Base-by-base conservation (phyloP, 352 stramenopile species). In the Globisporangium mamillatum region DNA sequence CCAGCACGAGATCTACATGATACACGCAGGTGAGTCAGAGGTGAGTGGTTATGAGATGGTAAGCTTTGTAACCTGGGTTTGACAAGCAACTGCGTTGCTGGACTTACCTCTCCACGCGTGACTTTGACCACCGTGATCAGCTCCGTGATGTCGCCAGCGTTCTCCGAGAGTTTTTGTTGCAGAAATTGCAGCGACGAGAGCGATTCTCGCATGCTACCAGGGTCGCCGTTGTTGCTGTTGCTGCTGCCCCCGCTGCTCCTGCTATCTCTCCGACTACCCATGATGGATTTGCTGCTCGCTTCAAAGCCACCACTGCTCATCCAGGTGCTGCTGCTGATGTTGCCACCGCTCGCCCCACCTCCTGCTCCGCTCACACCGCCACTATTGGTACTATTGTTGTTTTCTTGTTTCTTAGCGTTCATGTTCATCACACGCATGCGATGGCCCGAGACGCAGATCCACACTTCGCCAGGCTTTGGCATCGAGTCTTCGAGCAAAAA, bases 101-200 rank as follows among this genome's bases (percentile, higher is more conserved):
- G 24, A 29, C 36, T 36, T 74, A 85, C 80, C 80, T 93, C 86
- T 22, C 83, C 83, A 7, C 83, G 78, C 9, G 80, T 89, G 61
- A 93, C 86, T 44, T 91, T 90, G 44, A 86, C 74, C 32, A 93
- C 79, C 0, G 86, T 92, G 66, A 93, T 86, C 46, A 93, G 65
- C 64, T 92, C 84, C 6, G 74, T 86, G 59, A 90, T 67, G 44
- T 93, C 83, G 3, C 64, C 66, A 10, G 73, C 72, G 12, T 75
- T 74, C 24, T 86, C 81, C 7, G 71, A 62, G 29, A 91, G 71
- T 64, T 77, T 81, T 3, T 85, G 77, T 32, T 85, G 75, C 27
- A 91, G 57, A 36, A 80, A 81, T 1, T 64, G 48, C 14, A 75
- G 25, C 7, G 72, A 81, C 8, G 79, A 66, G 1, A 91, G 75